Evolutionary conservation across 2,329 filamentous ascomycete genomes (phyloP), one percentile per base, ranked within the genome.

Genomic region (Chalaropsis ovoidea): DNA sequence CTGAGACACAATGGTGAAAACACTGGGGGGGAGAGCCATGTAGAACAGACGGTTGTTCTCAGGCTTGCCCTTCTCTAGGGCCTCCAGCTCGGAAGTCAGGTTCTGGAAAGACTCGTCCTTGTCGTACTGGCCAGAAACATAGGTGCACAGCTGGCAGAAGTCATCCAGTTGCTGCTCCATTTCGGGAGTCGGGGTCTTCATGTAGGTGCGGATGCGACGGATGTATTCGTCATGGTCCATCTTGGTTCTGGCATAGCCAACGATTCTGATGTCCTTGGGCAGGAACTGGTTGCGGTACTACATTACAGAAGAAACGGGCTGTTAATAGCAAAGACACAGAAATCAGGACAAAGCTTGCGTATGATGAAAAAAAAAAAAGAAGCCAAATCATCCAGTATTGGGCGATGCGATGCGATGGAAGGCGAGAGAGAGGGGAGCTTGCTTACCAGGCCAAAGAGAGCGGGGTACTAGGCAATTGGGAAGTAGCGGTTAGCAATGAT

Each of bases 271-370:
- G 77, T 95, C 91, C 79, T 95, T 95, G 72, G 86, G 94, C 63
- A 99, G 89, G 81, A 97, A 99, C 78, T 96, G 93, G 81, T 99
- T 99, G 75, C 94, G 90, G 81, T 93, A 96, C 92, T 96, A 74
- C 69, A 63, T 63, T 68, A 68, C 17, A 10, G 35, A 52, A 63
- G 47, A 43, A 42, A 27, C n/a, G 2, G 11, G 2, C 56, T 67
- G 43, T 47, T 49, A 62, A 24, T 63, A 24, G 17, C 41, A 49
- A 39, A 15, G 15, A n/a, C 27, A 10, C 22, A 15, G 43, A 62
- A 62, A 41, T 45, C n/a, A 42, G 7, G 70, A 66, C 27, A 56
- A 27, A 45, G 67, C 67, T 64, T 67, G 63, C 11, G 47, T 58
- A 24, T 22, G 22, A 63, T 49, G n/a, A 31, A 31, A 31, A 31